These are phyloP conservation scores for Pseudopediastrum boryanum DNA, from an alignment of 139 green algal genomes.

Conservation along the genomic window DNA sequence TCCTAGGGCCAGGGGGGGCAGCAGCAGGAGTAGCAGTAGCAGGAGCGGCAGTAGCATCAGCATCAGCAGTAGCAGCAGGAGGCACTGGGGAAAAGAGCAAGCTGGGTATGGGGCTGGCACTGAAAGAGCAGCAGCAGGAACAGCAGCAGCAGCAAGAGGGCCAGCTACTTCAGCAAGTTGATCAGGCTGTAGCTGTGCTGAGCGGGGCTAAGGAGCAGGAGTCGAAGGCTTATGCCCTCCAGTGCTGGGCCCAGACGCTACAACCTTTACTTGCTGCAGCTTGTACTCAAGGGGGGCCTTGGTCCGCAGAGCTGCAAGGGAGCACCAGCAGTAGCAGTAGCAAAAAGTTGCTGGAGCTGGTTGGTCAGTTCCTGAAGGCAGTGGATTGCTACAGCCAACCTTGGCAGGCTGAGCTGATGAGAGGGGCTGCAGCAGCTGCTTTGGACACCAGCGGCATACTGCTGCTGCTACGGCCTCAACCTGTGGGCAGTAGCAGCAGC, in stretches of 20 bases:
- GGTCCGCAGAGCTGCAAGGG: constrained; percentile 1
- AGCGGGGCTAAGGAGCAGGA: constrained; percentile 36
- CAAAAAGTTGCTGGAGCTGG: constrained; percentile 1
- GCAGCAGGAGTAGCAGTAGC: constrained; percentile 31
- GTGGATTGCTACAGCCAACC: constrained; percentile 26
- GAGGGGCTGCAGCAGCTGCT: constrained; percentile 56
- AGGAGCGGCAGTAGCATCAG: not conserved
- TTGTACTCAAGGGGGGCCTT: not conserved
- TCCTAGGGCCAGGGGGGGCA: constrained; percentile 1
- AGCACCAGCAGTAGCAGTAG: constrained; percentile 15
- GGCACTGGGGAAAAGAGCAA: not conserved
- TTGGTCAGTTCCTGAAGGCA: constrained; percentile 34
- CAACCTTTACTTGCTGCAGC: constrained; percentile 11
- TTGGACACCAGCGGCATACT: constrained; percentile 55
- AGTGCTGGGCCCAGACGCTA: constrained; percentile 49
- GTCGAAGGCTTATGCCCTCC: constrained; percentile 39
- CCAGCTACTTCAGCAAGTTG: constrained; percentile 33
- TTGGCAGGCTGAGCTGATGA: constrained; percentile 56
- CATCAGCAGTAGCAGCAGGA: not conserved
- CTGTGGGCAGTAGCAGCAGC: not conserved
- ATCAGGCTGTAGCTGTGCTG: constrained; percentile 32
- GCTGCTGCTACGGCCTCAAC: constrained; percentile 1
- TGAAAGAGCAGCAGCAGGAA: constrained; percentile 23
- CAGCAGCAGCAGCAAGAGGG: constrained; percentile 4
- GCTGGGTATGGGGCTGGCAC: no score